These are phyloP conservation scores for Pythium brachiatum DNA, from an alignment of 352 stramenopile species.

Conservation along the genomic window DNA sequence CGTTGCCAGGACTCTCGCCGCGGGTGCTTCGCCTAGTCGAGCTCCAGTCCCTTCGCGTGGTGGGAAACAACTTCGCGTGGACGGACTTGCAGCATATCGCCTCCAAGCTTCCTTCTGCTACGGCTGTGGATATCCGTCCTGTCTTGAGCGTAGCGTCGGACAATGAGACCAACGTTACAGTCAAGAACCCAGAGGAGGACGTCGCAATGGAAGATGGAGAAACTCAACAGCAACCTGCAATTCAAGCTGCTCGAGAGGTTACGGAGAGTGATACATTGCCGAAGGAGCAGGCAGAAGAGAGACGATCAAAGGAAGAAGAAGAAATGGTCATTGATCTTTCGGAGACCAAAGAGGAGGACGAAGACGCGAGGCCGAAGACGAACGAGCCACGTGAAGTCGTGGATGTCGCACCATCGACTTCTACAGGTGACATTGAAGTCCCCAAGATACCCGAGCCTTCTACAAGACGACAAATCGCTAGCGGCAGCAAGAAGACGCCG, in stretches of 20 bases:
- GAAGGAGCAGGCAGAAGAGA: not conserved
- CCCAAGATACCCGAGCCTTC: not conserved
- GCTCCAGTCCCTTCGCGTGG: not conserved
- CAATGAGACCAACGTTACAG: not conserved
- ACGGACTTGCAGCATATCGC: slow-evolving; percentile 7
- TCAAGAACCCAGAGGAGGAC: not conserved
- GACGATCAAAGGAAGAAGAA: not conserved
- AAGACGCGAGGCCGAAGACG: not conserved
- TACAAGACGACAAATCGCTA: not conserved
- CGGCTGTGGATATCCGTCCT: not conserved
- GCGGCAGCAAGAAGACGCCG: not conserved
- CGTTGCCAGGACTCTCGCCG: slow-evolving; percentile 12
- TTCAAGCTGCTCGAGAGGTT: not conserved
- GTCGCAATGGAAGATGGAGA: not conserved
- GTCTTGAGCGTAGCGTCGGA: no score
- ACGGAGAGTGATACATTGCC: no score
- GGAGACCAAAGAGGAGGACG: not conserved
- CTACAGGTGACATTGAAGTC: not conserved
- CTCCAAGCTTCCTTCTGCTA: not conserved
- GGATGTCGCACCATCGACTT: not conserved
- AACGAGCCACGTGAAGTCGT: not conserved
- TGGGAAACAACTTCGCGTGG: slow-evolving; percentile 9
- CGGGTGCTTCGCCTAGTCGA: slow-evolving; percentile 11
- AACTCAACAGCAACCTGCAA: no score
- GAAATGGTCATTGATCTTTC: not conserved